phyloP scores from a whole-genome alignment of 2,329 filamentous ascomycete species.

The Elsinoe arachidis region DNA sequence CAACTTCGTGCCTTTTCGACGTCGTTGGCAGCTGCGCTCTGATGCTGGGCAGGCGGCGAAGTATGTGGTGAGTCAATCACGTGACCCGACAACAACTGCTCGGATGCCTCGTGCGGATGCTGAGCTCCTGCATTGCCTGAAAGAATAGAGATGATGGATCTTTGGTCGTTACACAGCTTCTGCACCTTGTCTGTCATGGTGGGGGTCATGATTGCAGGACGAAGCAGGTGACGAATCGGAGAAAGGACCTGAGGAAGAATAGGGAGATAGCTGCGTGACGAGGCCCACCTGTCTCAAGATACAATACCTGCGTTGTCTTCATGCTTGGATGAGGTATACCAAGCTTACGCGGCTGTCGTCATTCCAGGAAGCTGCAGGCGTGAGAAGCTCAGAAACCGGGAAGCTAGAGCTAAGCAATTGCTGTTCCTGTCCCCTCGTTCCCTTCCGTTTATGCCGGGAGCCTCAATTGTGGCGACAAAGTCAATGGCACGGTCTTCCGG shows the following conservation, averaged over 20 bases:
- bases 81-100: conserved; percentile 42
- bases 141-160: conserved; percentile 51
- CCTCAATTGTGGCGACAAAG: background rate
- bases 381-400: background rate
- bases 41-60: background rate
- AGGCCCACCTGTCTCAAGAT: background rate
- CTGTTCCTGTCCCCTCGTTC: background rate
- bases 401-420: background rate
- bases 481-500: background rate
- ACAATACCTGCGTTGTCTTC: background rate
- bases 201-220: background rate
- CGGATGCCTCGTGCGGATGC: conserved; percentile 47
- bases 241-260: background rate
- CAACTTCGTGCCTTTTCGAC: conserved; percentile 50
- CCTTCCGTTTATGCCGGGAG: background rate
- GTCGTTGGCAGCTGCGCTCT: conserved; percentile 30
- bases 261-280: background rate
- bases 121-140: conserved; percentile 43
- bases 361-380: conserved; percentile 3
- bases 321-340: background rate
- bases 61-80: background rate
- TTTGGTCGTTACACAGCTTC: conserved; percentile 43
- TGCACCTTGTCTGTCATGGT: conserved; percentile 40
- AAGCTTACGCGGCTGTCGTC: conserved; percentile 11
- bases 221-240: background rate